Base-by-base conservation (phyloP, 2,329 filamentous ascomycete genomes). In the Aurifilum marmelostoma region DNA sequence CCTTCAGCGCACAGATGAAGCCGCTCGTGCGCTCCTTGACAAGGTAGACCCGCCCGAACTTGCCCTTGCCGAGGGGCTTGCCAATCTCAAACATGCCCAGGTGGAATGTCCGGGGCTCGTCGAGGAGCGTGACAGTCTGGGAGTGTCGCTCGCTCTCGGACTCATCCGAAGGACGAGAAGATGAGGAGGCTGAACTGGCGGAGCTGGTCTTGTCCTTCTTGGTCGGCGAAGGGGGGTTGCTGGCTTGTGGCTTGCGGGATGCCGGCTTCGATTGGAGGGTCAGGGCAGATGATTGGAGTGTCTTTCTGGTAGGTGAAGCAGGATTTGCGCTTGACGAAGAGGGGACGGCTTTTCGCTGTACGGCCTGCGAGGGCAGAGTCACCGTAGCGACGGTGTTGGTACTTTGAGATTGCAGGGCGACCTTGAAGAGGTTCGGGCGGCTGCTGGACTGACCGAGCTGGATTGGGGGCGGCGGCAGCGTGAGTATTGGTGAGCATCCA, bases 81-180 rank as follows among this genome's bases (percentile, higher is more conserved):
- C 92, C 92, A 73, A 97, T 97, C 79, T 97, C 94, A 78, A 97
- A 97, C 92, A 97, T 97, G 80, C 93, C 92, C 4, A 97, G 88
- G 77, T 97, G 93, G 80, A 94, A 94, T 74, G 93, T 80, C 74
- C 88, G 89, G 58, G 85, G 86, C 27, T 82, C 68, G 72, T 75
- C 50, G 88, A 69, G 61, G 9, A 69, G 64, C 29, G 69, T 71
- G 41, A 71, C 85, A 75, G 90, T 88, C 62, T 90, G 85, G 63
- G 85, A 84, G 73, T 84, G 84, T 59, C 83, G 82, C 73, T 90
- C 87, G 21, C 77, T 77, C 73, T 79, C 78, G 37, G 77, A 79
- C 72, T 92, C 90, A 37, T 87, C 84, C 43, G 82, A 77, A 43
- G 78, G 73, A 65, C 82, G 76, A 32, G 63, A 41, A 16, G 65